phyloP scores from a whole-genome alignment of 2,329 filamentous ascomycete genomes.

The Rhynchosporium secalis region DNA sequence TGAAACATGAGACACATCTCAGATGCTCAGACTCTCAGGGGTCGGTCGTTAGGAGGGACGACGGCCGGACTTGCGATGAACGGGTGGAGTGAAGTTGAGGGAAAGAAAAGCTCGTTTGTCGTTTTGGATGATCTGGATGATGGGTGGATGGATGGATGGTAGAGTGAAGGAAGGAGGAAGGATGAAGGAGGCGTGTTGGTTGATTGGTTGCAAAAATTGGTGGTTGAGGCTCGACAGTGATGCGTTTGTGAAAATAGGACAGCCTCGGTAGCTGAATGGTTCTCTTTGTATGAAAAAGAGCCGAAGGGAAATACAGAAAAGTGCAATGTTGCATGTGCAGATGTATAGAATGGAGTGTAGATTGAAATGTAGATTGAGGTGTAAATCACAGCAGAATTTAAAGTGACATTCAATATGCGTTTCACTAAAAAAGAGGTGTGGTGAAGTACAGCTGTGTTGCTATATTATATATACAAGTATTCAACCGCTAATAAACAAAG shows the following conservation, averaged over 20 bases:
- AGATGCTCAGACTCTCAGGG: too few relatives aligned
- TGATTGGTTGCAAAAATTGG: too few relatives aligned
- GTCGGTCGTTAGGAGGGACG: too few relatives aligned
- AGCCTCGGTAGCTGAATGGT: too few relatives aligned
- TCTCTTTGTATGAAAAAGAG: too few relatives aligned
- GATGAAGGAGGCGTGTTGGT: not conserved
- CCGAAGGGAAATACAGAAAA: too few relatives aligned
- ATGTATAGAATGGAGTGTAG: too few relatives aligned
- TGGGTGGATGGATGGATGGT: not conserved
- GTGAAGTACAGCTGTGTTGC: not conserved
- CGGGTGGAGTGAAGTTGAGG: not conserved
- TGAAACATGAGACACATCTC: too few relatives aligned
- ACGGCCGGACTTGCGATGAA: not conserved
- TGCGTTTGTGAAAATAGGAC: too few relatives aligned
- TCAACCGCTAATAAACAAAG: slow-evolving; percentile 8
- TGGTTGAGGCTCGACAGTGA: too few relatives aligned
- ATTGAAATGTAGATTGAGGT: not conserved
- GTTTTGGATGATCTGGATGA: not conserved
- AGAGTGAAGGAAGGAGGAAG: too few relatives aligned
- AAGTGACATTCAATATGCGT: not conserved
- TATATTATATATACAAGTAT: not conserved
- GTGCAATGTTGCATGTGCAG: too few relatives aligned
- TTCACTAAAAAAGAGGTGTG: not conserved
- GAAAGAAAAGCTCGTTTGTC: not conserved
- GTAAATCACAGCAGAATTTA: not conserved